Evolutionary conservation across 2,329 filamentous ascomycete species (phyloP), one percentile per base, ranked within the genome.

Genomic region (Paracoccidioides lutzii): DNA sequence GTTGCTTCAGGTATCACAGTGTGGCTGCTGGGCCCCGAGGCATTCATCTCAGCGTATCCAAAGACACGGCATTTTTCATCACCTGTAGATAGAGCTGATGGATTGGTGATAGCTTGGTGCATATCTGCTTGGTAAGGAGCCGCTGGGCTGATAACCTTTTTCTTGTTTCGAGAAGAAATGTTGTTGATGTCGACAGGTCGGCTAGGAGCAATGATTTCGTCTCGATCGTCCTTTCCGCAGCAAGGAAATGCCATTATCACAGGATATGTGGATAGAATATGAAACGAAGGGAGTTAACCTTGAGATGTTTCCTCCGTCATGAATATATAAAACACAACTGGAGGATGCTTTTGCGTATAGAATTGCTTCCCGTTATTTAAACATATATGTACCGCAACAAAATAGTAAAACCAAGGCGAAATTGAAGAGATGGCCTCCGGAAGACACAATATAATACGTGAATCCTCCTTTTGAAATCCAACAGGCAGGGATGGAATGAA

Each of bases 61-160:
- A 60, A 60, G 22, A 60, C 52, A 35, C 43, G 45, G 40, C 51
- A 54, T 38, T 60, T 60, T 32, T 60, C 58, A 3, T 51, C 57
- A 2, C 41, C 55, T 15, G 58, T 58, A 38, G 54, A 57, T 1
- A 60, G 41, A 41, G 28, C 50, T 3, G 55, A 43, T 22, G 43
- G n/a, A 15, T 55, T 32, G 14, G 33, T 30, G 28, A 32, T 35
- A 30, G n/a, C 14, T 33, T n/a, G 35, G 6, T 41, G 37, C 3
- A 32, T 52, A 8, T 10, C 15, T n/a, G 35, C 1, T 52, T 15
- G 22, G 15, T 5, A 22, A 52, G 49, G 30, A 12, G 5, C 12
- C 38, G 14, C 10, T 22, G 28, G 52, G 28, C n/a, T 40, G 40
- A 45, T 32, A 33, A 10, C 15, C 3, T 10, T 6, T 33, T 53